A percentile compares a stretch with the other conserved stretches of the same genome.
These are phyloP conservation scores for Claviceps purpurea DNA, from an alignment of 2,329 filamentous ascomycete species.

Conservation along the genomic window DNA sequence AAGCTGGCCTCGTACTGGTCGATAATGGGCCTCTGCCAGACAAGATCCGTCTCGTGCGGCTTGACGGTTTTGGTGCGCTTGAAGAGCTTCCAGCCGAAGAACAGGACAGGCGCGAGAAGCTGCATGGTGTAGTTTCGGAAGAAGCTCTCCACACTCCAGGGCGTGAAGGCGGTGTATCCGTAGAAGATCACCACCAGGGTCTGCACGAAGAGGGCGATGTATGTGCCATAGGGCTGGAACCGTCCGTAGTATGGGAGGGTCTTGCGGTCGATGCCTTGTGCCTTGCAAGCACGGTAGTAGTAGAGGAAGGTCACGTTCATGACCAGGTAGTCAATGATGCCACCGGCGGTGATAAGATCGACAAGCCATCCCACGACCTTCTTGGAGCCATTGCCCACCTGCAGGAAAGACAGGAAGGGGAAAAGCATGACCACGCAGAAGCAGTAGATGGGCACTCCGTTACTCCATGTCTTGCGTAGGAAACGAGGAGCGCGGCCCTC, in stretches of 20 bases:
- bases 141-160: conserved; percentile 35
- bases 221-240: conserved; percentile 45
- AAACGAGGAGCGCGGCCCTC: conserved; percentile 36
- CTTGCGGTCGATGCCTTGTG: conserved; percentile 37
- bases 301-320: conserved; percentile 32
- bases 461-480: conserved; percentile 43
- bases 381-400: conserved; percentile 33
- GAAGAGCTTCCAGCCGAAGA: conserved; percentile 48
- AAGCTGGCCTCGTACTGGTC: conserved; percentile 44
- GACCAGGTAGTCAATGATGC: conserved; percentile 50
- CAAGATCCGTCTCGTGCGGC: conserved; percentile 42
- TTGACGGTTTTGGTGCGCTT: conserved; percentile 42
- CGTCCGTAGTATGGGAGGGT: conserved; percentile 43
- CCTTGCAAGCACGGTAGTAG: conserved; percentile 38
- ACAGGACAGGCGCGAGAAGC: conserved; percentile 39
- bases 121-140: conserved; percentile 45
- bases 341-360: conserved; percentile 42
- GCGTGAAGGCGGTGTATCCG: conserved; percentile 39
- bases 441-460: conserved; percentile 48
- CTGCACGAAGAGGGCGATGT: conserved; percentile 30
- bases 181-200: conserved; percentile 33
- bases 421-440: conserved; percentile 40
- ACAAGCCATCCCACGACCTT: conserved; percentile 40
- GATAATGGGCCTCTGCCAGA: conserved; percentile 46
- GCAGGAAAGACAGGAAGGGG: conserved; percentile 39